Evolutionary conservation across 148 eudicot genomes (phyloP).

Genomic region (Camellia sinensis): DNA sequence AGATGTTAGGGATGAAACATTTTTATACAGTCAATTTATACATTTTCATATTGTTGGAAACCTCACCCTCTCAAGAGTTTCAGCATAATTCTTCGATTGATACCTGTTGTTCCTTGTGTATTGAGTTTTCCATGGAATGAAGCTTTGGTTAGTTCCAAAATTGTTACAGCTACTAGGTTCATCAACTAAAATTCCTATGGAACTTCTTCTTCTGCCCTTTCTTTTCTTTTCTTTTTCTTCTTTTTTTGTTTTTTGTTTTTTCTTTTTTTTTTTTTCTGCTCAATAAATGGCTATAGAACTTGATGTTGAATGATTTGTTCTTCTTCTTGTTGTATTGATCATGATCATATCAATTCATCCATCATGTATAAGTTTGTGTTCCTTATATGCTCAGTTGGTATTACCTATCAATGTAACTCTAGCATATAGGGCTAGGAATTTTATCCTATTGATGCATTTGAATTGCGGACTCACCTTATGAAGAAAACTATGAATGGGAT

Average conservation of each 20-base stretch:
- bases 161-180: neutral
- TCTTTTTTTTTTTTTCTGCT: too few species aligned
- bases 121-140: constrained; percentile 22
- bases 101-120: constrained; percentile 16
- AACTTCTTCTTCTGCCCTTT: neutral
- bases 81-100: constrained; percentile 5
- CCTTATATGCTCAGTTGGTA: neutral
- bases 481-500: neutral
- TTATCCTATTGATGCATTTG: neutral
- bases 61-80: constrained; percentile 14
- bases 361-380: too few species aligned
- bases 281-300: neutral
- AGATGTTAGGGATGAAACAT: constrained; percentile 5
- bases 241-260: too few species aligned
- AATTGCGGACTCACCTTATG: neutral
- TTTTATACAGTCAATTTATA: constrained; percentile 9
- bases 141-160: constrained; percentile 6
- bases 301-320: neutral
- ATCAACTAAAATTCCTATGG: neutral
- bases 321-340: neutral
- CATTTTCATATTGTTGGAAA: neutral
- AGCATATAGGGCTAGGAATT: neutral
- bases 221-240: too few species aligned
- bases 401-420: neutral
- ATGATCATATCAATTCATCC: neutral